These are phyloP conservation scores for Polysphondylium violaceum DNA, from an alignment of 78 protist species.

Conservation along the genomic window DNA sequence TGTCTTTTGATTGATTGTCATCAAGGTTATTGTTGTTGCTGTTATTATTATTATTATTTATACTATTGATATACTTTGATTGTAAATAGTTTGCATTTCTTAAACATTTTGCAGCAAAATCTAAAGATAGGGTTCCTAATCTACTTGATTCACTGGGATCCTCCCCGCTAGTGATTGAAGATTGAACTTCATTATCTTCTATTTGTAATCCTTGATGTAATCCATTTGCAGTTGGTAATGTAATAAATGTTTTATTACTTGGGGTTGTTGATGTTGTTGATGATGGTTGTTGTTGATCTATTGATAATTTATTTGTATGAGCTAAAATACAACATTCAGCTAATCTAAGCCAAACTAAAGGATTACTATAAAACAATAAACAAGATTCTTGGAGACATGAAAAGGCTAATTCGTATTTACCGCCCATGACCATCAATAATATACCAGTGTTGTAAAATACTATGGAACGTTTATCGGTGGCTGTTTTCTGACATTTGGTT, in stretches of 20 bases:
- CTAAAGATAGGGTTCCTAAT: conserved; percentile 66
- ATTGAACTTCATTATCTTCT: conserved; percentile 60
- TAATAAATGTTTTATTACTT: background rate
- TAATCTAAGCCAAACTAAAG: conserved; percentile 61
- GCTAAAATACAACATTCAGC: conserved; percentile 72
- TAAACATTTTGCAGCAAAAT: conserved; percentile 71
- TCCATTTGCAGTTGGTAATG: conserved; percentile 28
- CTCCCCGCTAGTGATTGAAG: background rate
- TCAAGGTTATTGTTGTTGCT: conserved; percentile 1
- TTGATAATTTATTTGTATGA: conserved; percentile 1
- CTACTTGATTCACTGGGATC: conserved; percentile 26
- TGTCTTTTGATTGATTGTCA: background rate
- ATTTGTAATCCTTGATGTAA: conserved; percentile 66
- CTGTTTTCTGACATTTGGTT: too few species aligned
- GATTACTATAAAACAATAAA: conserved; percentile 10
- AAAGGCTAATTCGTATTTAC: conserved; percentile 54
- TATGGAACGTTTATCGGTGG: conserved; percentile 9
- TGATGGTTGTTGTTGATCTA: background rate
- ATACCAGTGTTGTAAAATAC: conserved; percentile 51
- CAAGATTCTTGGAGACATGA: conserved; percentile 76
- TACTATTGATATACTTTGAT: background rate
- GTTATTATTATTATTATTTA: conserved; percentile 26
- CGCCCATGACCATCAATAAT: conserved; percentile 12
- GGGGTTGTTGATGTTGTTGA: background rate
- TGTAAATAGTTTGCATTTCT: conserved; percentile 56